These are phyloP conservation scores for Heterobasidion occidentale DNA, from an alignment of 1,284 basidiomycete genomes.

Conservation along the genomic window DNA sequence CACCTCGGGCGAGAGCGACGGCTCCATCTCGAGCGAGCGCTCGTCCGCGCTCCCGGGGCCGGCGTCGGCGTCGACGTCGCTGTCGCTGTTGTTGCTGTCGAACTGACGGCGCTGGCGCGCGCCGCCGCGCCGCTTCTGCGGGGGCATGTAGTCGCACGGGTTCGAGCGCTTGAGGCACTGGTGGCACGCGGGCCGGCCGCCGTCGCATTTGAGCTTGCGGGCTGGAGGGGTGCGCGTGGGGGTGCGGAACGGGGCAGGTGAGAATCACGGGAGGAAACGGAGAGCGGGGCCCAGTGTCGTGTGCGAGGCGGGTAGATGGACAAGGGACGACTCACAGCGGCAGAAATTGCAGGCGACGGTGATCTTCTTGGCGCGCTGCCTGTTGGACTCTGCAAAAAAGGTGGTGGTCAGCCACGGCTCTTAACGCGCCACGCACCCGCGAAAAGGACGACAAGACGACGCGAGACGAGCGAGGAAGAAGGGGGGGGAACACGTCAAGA, in stretches of 20 bases:
- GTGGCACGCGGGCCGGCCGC: conserved; percentile 67
- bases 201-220: conserved; percentile 78
- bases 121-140: conserved; percentile 4
- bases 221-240: conserved; percentile 33
- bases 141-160: conserved; percentile 64
- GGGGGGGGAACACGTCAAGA: no score
- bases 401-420: no score
- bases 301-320: background rate
- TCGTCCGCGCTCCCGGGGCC: conserved; percentile 42
- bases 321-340: conserved; percentile 49
- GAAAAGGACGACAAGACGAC: no score
- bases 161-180: conserved; percentile 72
- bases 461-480: conserved; percentile 14
- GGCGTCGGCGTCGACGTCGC: conserved; percentile 54
- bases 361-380: conserved; percentile 66
- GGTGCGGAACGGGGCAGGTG: background rate
- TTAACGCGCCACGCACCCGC: no score
- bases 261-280: background rate
- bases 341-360: conserved; percentile 82
- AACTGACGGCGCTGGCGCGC: background rate
- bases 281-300: background rate
- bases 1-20: conserved; percentile 58
- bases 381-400: conserved; percentile 8
- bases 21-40: conserved; percentile 30
- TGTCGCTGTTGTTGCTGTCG: conserved; percentile 54